A percentile compares a stretch with the other conserved stretches of the same genome.
Evolutionary conservation across 192 early-diverging fungal species (phyloP).

Genomic region (Backusella australiensis): DNA sequence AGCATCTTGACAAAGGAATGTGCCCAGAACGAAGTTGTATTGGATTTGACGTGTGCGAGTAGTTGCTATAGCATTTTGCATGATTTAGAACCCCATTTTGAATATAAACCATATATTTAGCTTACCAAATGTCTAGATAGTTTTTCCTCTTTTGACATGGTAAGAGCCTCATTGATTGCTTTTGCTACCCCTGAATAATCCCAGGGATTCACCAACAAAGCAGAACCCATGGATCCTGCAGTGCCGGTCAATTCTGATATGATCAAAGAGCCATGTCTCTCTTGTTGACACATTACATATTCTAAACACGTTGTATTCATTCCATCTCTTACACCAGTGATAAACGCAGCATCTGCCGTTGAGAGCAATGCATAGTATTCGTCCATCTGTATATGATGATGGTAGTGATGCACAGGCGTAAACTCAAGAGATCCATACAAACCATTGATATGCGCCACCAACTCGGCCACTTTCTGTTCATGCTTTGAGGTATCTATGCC

Average conservation of each 20-base stretch:
- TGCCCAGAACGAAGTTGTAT: slow-evolving; percentile 91
- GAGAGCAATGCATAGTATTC: slow-evolving; percentile 94
- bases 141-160: slow-evolving; percentile 65
- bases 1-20: slow-evolving; percentile 77
- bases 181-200: slow-evolving; percentile 78
- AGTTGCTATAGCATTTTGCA: slow-evolving; percentile 51
- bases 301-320: slow-evolving; percentile 97
- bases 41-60: slow-evolving; percentile 76
- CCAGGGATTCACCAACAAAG: slow-evolving; percentile 88
- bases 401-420: slow-evolving; percentile 92
- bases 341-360: slow-evolving; percentile 89
- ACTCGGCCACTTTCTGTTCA: slow-evolving; percentile 83
- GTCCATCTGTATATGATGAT: slow-evolving; percentile 88
- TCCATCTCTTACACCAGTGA: slow-evolving; percentile 91
- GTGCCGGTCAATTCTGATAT: slow-evolving; percentile 97
- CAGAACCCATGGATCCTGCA: slow-evolving; percentile 76
- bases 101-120: neutral
- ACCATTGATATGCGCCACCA: slow-evolving; percentile 91
- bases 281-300: slow-evolving; percentile 90
- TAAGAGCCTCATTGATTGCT: slow-evolving; percentile 75
- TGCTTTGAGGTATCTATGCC: slow-evolving; percentile 62
- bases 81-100: neutral
- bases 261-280: slow-evolving; percentile 84
- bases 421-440: slow-evolving; percentile 91
- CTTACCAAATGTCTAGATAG: slow-evolving; percentile 57